Base-by-base conservation (phyloP, 495 filamentous ascomycete species). In the Ramalina intermedia region DNA sequence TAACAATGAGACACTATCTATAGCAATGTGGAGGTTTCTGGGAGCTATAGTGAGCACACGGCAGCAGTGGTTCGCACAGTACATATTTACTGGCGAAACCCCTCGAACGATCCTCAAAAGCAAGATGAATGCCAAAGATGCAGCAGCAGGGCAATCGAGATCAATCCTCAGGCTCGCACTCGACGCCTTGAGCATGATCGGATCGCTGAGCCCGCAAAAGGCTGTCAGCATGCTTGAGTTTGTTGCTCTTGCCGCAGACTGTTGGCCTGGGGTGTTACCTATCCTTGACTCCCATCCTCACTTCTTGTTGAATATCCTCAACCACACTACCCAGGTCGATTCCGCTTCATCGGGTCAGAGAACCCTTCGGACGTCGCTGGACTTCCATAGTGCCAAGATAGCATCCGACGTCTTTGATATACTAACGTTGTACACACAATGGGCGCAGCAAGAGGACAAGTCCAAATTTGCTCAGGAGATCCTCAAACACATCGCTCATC, bases 1-100 rank as follows among this genome's bases (percentile, higher is more conserved):
- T 27, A 65, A 71, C 44, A 71, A 85, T 54, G 62, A 69, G 4
- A 57, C 66, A 6, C 68, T 87, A 37, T 72, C 81, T 20, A 70
- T 76, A 43, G 68, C 71, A 20, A 81, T 87, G 43, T 96, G 91
- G 91, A 76, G 72, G 45, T 77, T 99, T 48, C 78, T 96, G 29
- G 82, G 90, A 24, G 80, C 79, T n/a, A 78, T 95, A 41, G 75
- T 96, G 41, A 84, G 85, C 57, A 88, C 85, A 58, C 81, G 86
- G 47, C 91, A 99, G 54, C 87, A 94, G 58, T 96, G 93, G 82
- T 81, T 99, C 67, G 80, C 90, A 0, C 86, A 94, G 40, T 90
- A 87, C 58, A 73, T 96, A 43, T 79, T 96, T 23, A 94, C 89
- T 4, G 91, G 91, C 21, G 80, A 79, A 51, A 85, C 85, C 1